Conservation (phyloP, 495 filamentous ascomycete species). For the Monascus purpureus region DNA sequence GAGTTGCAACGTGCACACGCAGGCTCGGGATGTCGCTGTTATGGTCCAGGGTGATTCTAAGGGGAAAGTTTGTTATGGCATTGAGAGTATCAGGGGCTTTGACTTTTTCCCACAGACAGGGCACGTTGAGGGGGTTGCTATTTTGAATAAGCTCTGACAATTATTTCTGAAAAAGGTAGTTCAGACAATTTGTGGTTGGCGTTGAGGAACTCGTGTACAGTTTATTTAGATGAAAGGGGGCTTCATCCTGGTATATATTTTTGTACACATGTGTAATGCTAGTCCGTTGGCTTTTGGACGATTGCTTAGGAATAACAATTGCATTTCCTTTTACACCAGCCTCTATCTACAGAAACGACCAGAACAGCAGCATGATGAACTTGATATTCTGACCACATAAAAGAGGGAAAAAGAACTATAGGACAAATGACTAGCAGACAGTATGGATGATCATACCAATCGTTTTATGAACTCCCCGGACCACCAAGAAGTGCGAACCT, state of each 20-base stretch:
- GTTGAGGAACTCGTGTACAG: constrained; percentile 46
- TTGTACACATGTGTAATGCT: too few species aligned
- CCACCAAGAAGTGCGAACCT: constrained; percentile 91
- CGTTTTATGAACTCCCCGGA: constrained; percentile 49
- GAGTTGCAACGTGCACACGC: constrained; percentile 94
- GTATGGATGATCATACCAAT: constrained; percentile 8
- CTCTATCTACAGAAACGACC: too few species aligned
- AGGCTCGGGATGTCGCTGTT: constrained; percentile 81
- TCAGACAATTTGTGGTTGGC: constrained; percentile 34
- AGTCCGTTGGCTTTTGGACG: constrained; percentile 19
- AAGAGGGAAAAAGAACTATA: constrained; percentile 7
- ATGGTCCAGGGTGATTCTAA: constrained; percentile 52
- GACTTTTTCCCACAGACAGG: constrained; percentile 98
- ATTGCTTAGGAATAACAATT: constrained; percentile 5
- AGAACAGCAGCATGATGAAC: too few species aligned
- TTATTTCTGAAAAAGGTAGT: too few species aligned
- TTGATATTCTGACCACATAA: too few species aligned
- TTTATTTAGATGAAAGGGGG: too few species aligned
- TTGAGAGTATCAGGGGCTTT: constrained; percentile 86
- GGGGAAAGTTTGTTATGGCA: constrained; percentile 51
- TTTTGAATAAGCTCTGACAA: constrained; percentile 49
- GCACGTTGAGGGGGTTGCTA: constrained; percentile 89
- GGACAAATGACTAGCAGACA: constrained; percentile 15
- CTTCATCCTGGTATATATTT: too few species aligned
- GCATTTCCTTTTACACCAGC: too few species aligned